Conservation (phyloP, 495 filamentous ascomycete genomes). For the Neurospora sp. region DNA sequence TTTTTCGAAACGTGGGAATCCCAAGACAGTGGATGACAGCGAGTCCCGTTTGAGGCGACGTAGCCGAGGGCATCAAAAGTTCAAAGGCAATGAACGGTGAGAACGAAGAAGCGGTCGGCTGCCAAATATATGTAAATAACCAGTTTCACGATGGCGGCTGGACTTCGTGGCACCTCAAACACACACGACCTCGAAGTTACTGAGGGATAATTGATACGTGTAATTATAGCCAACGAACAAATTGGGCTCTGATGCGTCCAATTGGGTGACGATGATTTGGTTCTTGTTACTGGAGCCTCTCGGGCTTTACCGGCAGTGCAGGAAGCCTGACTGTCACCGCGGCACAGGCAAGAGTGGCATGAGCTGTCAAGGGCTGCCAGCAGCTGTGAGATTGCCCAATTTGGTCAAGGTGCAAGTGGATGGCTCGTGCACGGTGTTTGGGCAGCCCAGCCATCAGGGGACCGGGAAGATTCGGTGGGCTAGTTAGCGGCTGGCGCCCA, state of each 20-base stretch:
- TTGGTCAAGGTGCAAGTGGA: constrained; percentile 1
- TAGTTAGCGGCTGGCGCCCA: neutral
- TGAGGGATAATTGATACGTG: neutral
- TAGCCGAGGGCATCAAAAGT: neutral
- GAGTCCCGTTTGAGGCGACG: neutral
- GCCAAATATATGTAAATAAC: neutral
- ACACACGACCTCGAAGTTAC: neutral
- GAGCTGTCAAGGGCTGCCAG: neutral
- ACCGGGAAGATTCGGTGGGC: constrained; percentile 22
- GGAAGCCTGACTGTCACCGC: constrained; percentile 11
- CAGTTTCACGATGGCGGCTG: neutral
- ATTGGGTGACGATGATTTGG: neutral
- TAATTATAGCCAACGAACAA: neutral
- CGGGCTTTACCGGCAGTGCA: constrained; percentile 26
- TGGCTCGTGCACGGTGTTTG: constrained; percentile 16
- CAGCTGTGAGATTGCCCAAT: constrained; percentile 2
- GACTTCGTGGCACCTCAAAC: neutral
- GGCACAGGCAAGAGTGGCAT: neutral
- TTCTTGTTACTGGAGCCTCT: constrained; percentile 9
- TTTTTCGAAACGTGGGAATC: neutral
- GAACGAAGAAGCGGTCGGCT: neutral
- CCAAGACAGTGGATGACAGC: neutral
- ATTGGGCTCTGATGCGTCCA: neutral
- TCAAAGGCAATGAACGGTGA: neutral
- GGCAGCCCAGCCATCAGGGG: constrained; percentile 16